Percentiles rank a stretch among this genome's conserved stretches.
Evolutionary conservation across 2,329 filamentous ascomycete species (phyloP).

Genomic region (Hawksworthiomyces lignivorus): DNA sequence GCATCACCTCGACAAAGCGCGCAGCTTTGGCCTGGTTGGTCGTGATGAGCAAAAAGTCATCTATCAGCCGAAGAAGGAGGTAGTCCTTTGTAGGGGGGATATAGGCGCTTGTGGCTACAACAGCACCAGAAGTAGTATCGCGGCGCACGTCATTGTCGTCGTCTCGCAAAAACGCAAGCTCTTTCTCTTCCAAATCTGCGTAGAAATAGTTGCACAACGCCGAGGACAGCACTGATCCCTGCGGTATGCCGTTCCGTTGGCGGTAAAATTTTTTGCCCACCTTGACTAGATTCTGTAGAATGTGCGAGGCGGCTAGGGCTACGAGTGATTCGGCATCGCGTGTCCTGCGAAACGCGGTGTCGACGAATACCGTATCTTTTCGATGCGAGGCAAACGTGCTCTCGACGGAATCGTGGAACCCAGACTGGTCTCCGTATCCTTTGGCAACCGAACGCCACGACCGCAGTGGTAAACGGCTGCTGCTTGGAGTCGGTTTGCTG

Average conservation of each 20-base stretch:
- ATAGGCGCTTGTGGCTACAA: no score
- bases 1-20: conserved; percentile 72
- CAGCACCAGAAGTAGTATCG: no score
- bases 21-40: conserved; percentile 58
- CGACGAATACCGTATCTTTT: conserved; percentile 69
- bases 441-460: conserved; percentile 49
- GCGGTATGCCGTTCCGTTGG: conserved; percentile 83
- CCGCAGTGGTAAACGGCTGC: conserved; percentile 27
- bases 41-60: conserved; percentile 89
- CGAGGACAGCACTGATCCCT: conserved; percentile 83
- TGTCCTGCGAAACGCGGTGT: conserved; percentile 52
- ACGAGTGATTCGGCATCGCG: conserved; percentile 55
- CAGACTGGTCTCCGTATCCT: conserved; percentile 30
- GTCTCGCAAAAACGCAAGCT: conserved; percentile 57
- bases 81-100: no score
- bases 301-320: conserved; percentile 66
- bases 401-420: conserved; percentile 40
- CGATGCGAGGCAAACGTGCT: conserved; percentile 33
- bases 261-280: conserved; percentile 84
- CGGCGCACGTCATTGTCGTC: neutral
- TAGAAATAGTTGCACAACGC: conserved; percentile 95
- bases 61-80: conserved; percentile 73
- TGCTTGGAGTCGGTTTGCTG: conserved; percentile 7
- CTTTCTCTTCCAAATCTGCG: conserved; percentile 67
- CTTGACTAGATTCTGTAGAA: conserved; percentile 78